phyloP scores from a whole-genome alignment of 2,329 filamentous ascomycete genomes.

The Sporothrix phasma region DNA sequence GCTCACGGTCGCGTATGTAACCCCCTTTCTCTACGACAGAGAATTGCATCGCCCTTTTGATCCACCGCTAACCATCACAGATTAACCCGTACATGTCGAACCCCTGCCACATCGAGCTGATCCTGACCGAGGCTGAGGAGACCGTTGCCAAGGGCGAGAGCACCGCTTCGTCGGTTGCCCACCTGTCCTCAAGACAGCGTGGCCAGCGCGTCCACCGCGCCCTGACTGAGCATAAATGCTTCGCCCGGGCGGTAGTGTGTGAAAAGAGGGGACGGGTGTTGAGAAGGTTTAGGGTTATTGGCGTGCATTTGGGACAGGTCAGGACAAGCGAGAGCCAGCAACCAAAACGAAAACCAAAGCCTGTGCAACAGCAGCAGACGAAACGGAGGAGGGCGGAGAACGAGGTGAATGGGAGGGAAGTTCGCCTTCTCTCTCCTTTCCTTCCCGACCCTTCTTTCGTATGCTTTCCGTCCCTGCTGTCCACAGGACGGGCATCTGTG shows the following conservation, averaged over 20 bases:
- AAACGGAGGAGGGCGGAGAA: not conserved
- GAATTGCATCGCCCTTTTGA: not conserved
- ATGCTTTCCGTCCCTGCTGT: not conserved
- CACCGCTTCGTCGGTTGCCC: slow-evolving; percentile 54
- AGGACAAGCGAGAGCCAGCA: slow-evolving; percentile 7
- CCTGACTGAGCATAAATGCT: slow-evolving; percentile 49
- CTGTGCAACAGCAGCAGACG: not conserved
- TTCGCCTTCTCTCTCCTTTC: not conserved
- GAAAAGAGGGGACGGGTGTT: not conserved
- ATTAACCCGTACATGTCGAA: slow-evolving; percentile 99
- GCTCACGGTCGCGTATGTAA: slow-evolving; percentile 96
- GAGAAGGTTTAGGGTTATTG: slow-evolving; percentile 7
- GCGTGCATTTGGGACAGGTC: slow-evolving; percentile 11
- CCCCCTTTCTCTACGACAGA: not conserved
- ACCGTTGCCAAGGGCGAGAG: slow-evolving; percentile 80
- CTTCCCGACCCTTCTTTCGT: not conserved
- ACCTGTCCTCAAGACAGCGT: slow-evolving; percentile 87
- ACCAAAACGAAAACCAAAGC: slow-evolving; percentile 4
- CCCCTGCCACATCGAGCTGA: slow-evolving; percentile 99
- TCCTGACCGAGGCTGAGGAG: slow-evolving; percentile 96
- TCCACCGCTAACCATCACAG: slow-evolving; percentile 37
- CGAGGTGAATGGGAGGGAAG: not conserved
- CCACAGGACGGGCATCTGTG: slow-evolving; percentile 6
- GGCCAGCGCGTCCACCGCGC: slow-evolving; percentile 57
- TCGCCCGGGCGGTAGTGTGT: not conserved